A percentile compares a stretch with the other conserved stretches of the same genome.
phyloP scores from a whole-genome alignment of 2,329 filamentous ascomycete species.

The Tolypocladium ovalisporum region DNA sequence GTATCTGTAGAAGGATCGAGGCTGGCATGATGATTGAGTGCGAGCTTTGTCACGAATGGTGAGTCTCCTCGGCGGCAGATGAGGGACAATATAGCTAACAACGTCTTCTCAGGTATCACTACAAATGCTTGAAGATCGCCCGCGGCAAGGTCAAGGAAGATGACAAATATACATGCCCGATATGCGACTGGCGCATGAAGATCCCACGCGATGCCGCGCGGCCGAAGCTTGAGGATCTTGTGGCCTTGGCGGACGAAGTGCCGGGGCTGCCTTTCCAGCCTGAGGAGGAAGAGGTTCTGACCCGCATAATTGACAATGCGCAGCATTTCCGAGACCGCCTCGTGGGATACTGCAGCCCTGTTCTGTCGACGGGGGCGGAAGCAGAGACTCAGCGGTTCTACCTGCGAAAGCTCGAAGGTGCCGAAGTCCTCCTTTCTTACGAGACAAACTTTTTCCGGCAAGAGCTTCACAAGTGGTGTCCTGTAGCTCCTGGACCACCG shows the following conservation, averaged over 20 bases:
- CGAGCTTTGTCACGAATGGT: conserved; percentile 96
- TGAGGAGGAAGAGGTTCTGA: conserved; percentile 80
- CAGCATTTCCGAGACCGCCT: conserved; percentile 77
- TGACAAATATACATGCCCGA: conserved; percentile 95
- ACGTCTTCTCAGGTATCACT: conserved; percentile 63
- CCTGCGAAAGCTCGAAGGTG: conserved; percentile 91
- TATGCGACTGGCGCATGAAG: conserved; percentile 94
- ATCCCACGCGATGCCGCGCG: conserved; percentile 93
- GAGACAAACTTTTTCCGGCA: conserved; percentile 98
- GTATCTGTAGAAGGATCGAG: conserved; percentile 86
- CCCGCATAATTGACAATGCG: conserved; percentile 78
- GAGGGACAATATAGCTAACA: not conserved
- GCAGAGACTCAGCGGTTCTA: conserved; percentile 89
- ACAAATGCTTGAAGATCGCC: conserved; percentile 95
- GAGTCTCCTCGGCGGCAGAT: conserved; percentile 22
- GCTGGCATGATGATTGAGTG: conserved; percentile 99
- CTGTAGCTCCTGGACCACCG: conserved; percentile 76
- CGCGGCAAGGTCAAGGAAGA: conserved; percentile 97
- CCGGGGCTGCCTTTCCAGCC: conserved; percentile 78
- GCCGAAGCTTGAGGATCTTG: conserved; percentile 85
- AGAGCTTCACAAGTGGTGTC: conserved; percentile 89
- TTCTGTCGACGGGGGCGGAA: conserved; percentile 74
- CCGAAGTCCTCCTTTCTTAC: conserved; percentile 79
- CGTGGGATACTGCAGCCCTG: conserved; percentile 65
- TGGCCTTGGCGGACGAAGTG: conserved; percentile 77